Evolutionary conservation across 2,329 filamentous ascomycete genomes (phyloP).

Genomic region (Dactylellina parvicollis): DNA sequence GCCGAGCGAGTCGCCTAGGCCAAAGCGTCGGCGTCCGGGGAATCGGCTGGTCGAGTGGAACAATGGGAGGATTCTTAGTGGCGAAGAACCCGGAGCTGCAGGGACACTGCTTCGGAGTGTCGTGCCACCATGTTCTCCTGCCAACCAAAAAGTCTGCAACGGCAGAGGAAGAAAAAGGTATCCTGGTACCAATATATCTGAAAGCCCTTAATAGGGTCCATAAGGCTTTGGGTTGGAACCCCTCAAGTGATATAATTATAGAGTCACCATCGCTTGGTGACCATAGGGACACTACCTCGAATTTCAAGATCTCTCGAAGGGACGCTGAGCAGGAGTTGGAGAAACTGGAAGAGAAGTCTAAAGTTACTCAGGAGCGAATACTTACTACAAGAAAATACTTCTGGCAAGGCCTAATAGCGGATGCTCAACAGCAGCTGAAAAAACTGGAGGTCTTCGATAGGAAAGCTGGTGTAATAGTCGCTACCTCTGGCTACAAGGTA

Average conservation of each 20-base stretch:
- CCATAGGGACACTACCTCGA: slow-evolving; percentile 1
- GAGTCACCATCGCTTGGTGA: slow-evolving; percentile 20
- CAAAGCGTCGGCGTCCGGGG: slow-evolving; percentile 15
- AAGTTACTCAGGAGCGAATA: background rate
- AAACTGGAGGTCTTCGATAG: slow-evolving; percentile 16
- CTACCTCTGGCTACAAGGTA: slow-evolving; percentile 29
- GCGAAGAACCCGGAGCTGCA: slow-evolving; percentile 1
- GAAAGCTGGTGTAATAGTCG: slow-evolving; percentile 12
- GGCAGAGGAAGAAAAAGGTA: background rate
- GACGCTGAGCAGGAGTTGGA: slow-evolving; percentile 10
- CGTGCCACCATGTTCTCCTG: slow-evolving; percentile 23
- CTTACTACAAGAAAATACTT: background rate
- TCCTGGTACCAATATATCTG: slow-evolving; percentile 7
- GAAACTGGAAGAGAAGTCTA: slow-evolving; percentile 7
- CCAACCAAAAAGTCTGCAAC: slow-evolving; percentile 8
- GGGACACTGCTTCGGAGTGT: slow-evolving; percentile 14
- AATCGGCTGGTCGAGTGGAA: slow-evolving; percentile 12
- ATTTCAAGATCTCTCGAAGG: background rate
- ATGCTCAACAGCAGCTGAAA: background rate
- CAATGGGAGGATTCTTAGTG: slow-evolving; percentile 9
- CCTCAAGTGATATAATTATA: background rate
- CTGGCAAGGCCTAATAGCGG: background rate
- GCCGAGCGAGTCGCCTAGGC: background rate
- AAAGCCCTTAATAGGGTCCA: background rate
- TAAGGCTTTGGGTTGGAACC: background rate